Conservation (phyloP, 371 early-diverging fungal genomes). For the Circinella minor region DNA sequence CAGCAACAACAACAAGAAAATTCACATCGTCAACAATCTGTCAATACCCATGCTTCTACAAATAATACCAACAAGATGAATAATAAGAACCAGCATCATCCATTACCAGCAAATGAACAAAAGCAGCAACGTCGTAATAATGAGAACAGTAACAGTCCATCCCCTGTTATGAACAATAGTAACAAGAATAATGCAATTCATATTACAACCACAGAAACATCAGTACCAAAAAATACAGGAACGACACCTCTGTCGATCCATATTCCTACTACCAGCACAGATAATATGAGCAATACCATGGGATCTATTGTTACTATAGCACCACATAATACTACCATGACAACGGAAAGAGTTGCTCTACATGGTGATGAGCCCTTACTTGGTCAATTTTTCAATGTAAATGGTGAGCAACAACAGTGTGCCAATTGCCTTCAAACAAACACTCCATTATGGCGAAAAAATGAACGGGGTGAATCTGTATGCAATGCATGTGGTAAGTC, state of each 20-base stretch:
- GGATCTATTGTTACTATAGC: too few species aligned
- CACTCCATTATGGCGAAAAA: constrained; percentile 88
- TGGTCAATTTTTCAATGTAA: constrained; percentile 1
- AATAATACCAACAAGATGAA: not conserved
- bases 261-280: too few species aligned
- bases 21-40: too few species aligned
- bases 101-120: not conserved
- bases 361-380: not conserved
- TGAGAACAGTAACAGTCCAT: not conserved
- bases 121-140: constrained; percentile 8
- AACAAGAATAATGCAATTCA: not conserved
- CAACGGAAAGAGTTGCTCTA: not conserved
- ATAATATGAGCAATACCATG: too few species aligned
- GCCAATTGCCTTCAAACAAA: constrained; percentile 81
- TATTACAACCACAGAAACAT: not conserved
- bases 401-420: constrained; percentile 44
- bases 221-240: too few species aligned
- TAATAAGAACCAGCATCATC: not conserved
- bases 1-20: constrained; percentile 4
- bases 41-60: too few species aligned
- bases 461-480: constrained; percentile 74
- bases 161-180: not conserved
- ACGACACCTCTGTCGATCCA: too few species aligned
- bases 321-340: not conserved
- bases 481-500: constrained; percentile 83